phyloP scores from a whole-genome alignment of 768 basidiomycete species.

The Mycena albidolilacea region DNA sequence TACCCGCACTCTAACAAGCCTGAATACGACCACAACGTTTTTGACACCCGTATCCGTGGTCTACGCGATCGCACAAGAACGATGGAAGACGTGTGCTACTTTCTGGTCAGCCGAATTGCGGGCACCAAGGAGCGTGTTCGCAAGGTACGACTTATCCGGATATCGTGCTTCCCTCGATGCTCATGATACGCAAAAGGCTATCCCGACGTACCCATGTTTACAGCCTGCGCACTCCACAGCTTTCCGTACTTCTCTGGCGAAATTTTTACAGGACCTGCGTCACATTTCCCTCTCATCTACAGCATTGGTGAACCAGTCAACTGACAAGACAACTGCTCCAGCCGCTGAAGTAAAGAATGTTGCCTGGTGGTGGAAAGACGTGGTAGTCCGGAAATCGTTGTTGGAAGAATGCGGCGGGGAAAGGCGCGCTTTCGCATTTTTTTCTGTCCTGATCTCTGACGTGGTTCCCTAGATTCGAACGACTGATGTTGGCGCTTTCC shows the following conservation, averaged over 20 bases:
- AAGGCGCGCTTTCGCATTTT: slow-evolving; percentile 50
- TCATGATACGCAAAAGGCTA: slow-evolving; percentile 48
- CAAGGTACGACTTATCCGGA: slow-evolving; percentile 40
- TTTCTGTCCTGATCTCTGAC: slow-evolving; percentile 9
- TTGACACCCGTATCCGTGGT: slow-evolving; percentile 60
- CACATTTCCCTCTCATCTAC: slow-evolving; percentile 53
- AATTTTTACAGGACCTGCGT: slow-evolving; percentile 64
- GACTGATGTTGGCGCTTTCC: slow-evolving; percentile 65
- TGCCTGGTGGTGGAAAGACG: slow-evolving; percentile 71
- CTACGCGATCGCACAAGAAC: slow-evolving; percentile 65
- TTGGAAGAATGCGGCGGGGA: slow-evolving; percentile 70
- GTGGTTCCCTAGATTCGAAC: slow-evolving; percentile 60
- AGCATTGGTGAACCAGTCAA: slow-evolving; percentile 35
- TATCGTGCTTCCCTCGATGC: neutral
- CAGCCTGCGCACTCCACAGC: slow-evolving; percentile 67
- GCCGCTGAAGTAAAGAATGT: neutral
- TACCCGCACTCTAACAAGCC: slow-evolving; percentile 63
- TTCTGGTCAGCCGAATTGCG: slow-evolving; percentile 63
- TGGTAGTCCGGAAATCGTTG: slow-evolving; percentile 68
- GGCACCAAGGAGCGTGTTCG: slow-evolving; percentile 46
- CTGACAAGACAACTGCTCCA: slow-evolving; percentile 38
- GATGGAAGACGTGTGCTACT: slow-evolving; percentile 68
- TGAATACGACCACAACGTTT: slow-evolving; percentile 66
- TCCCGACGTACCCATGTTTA: slow-evolving; percentile 66
- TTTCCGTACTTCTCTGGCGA: slow-evolving; percentile 66